Base-by-base conservation (phyloP, 2,329 filamentous ascomycete species). In the Aspergillus ustus region DNA sequence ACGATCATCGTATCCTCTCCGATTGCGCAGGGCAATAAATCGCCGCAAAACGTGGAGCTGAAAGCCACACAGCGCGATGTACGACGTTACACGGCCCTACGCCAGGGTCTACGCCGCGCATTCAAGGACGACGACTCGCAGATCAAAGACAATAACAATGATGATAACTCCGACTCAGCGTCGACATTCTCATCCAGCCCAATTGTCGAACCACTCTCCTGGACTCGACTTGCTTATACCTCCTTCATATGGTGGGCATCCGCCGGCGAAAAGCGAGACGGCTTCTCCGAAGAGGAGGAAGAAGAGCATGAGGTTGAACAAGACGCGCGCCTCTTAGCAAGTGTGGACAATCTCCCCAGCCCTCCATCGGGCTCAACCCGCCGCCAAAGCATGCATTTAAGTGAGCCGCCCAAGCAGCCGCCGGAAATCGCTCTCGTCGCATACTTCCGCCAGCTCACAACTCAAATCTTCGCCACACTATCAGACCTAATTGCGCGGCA, bases 21-120 rank as follows among this genome's bases (percentile, higher is more conserved):
- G 83, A 86, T 56, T 88, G 89, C 4, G 81, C 83, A 43, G 82
- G 85, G 15, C 62, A 73, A 25, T 25, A 25, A 72, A 29, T 56
- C 68, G 3, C 62, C 66, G 19, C 70, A 76, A 62, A 60, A 67
- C 4, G 64, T 71, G 3, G 63, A 69, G 15, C 78, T 98, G 58
- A 93, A 89, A 77, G 94, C 95, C 1, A 97, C 93, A 0, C 94
- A 97, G 73, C 89, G 95, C 45, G 95, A 99, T 75, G 84, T 95
- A 15, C 87, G 92, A 28, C 89, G 94, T 22, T 98, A 91, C 77
- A 84, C 85, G 52, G 83, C 88, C 19, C 83, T 97, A 11, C 85
- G 85, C 53, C 82, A 82, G 64, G 89, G 89, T 4, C 81, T 96
- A 9, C 73, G 68, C 29, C 74, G 72, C 51, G 66, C 75, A 46